Evolutionary conservation across 345 rosid genomes (phyloP), one percentile per base, ranked within the genome.

Genomic region (Lagerstroemia speciosa): DNA sequence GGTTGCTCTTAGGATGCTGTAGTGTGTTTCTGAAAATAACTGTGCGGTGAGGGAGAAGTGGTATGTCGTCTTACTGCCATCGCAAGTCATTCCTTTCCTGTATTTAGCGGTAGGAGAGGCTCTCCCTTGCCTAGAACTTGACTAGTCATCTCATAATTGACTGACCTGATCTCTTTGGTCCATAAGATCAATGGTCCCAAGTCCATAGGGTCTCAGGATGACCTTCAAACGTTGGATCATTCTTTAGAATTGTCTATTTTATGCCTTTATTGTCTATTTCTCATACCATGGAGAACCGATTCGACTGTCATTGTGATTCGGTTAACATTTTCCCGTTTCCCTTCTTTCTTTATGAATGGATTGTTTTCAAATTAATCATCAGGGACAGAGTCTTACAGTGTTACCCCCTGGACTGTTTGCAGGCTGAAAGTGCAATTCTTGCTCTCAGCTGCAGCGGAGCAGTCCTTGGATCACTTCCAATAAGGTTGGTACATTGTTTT

Each of bases 381-480:
- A 20, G 33, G 33, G 17, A 5, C 14, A 34, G 29, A 64, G 12
- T 24, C 22, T 52, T 22, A 27, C 37, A 41, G 24, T 26, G 33
- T 53, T 30, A 19, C 64, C 41, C 19, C 11, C 45, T 62, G 46
- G 65, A 50, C 55, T 67, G 40, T 50, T 72, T 84, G 81, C 88
- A 94, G 99, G 99, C 99, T 53, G 97, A 92, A 69, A 87, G 96
- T 78, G 99, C 98, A 53, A 92, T 94, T 76, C 85, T 83, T 27
- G 97, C 97, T 53, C 95, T 94, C 32, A 82, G 89, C 76, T 94
- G 90, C 79, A 92, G 98, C 66, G 99, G 98, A 70, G 81, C 80
- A 4, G 33, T 88, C 71, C 74, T 94, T 70, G 97, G 99, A 70
- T 66, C 93, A 17, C 80, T 86, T 78, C 93, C 97, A 14, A 82